Evolutionary conservation across 129 eudicot genomes (phyloP), one percentile per base, ranked within the genome.

Genomic region (Oenanthe sinensis): DNA sequence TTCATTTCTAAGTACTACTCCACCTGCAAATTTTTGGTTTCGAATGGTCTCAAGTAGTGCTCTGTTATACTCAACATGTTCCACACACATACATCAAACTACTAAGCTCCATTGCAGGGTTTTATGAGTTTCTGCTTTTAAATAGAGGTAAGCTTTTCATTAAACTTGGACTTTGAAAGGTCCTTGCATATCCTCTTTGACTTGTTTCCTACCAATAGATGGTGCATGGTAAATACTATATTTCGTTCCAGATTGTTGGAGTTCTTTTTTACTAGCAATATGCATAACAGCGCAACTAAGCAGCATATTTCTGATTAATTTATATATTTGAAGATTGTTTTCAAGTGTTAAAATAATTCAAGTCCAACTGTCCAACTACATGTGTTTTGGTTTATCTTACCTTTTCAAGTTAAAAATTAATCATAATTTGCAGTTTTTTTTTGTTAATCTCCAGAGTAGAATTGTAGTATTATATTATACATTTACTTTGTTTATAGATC

Each of bases 91-190:
- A 55, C 68, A 60, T 11, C 12, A 22, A 55, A 20, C 15, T 60
- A 20, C 15, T 60, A 42, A 71, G 28, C 46, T 37, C 75, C 24
- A 37, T 17, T 39, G 5, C 78, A 85, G 71, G 75, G 78, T 13
- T 76, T 76, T 62, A 65, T 75, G 81, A 55, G 81, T 72, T 50
- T 80, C 75, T 60, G 68, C 68, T n/a, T 22, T 58, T 22, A n/a
- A 10, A 58, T 19, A 55, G 30, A 86, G 85, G 89, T 83, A 86
- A 62, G 72, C 79, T 68, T 49, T 4, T 82, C 9, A 44, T 6
- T 33, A 30, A 30, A 39, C 17, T 58, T 55, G 44, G 40, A 46
- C 39, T 55, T 75, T 2, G 6, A 49, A 46, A 54, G 39, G 8
- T 45, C 58, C 14, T 44, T 78, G 43, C 28, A 46, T 72, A 73